Evolutionary conservation across 2,329 filamentous ascomycete species (phyloP).

Genomic region (Sclerotinia sclerotiorum): DNA sequence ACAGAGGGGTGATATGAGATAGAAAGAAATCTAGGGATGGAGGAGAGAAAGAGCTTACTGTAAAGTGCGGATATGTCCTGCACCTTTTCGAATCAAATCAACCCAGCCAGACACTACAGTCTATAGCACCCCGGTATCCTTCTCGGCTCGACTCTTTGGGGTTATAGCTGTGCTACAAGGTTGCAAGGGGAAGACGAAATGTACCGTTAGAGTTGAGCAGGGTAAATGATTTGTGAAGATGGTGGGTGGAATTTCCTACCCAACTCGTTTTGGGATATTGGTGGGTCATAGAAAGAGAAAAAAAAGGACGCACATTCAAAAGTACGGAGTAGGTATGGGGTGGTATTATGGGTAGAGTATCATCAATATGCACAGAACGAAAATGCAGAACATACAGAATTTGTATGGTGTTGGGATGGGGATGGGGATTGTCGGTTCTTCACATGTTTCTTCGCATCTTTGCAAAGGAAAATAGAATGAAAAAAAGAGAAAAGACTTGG

Average conservation of each 20-base stretch:
- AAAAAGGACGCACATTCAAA: neutral
- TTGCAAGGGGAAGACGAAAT: slow-evolving; percentile 12
- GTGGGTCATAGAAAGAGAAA: neutral
- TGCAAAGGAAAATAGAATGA: neutral
- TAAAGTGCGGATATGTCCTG: slow-evolving; percentile 5
- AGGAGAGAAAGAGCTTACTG: neutral
- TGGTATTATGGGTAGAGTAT: neutral
- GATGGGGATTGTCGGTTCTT: neutral
- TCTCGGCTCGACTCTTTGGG: slow-evolving; percentile 17
- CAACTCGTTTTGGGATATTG: neutral
- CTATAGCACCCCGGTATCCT: neutral
- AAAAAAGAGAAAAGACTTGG: neutral
- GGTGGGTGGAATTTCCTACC: neutral
- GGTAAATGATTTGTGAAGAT: neutral
- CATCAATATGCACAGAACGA: slow-evolving; percentile 1
- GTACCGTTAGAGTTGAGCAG: neutral
- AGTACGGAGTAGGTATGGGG: neutral
- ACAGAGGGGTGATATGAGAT: neutral
- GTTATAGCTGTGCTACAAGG: neutral
- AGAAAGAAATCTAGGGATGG: slow-evolving; percentile 1
- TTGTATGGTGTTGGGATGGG: neutral
- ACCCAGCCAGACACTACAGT: neutral
- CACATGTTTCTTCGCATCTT: no score
- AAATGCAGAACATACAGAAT: slow-evolving; percentile 2
- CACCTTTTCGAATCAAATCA: neutral